Evolutionary conservation across 2,329 filamentous ascomycete species (phyloP).

Genomic region (Sarocladium kiliense): DNA sequence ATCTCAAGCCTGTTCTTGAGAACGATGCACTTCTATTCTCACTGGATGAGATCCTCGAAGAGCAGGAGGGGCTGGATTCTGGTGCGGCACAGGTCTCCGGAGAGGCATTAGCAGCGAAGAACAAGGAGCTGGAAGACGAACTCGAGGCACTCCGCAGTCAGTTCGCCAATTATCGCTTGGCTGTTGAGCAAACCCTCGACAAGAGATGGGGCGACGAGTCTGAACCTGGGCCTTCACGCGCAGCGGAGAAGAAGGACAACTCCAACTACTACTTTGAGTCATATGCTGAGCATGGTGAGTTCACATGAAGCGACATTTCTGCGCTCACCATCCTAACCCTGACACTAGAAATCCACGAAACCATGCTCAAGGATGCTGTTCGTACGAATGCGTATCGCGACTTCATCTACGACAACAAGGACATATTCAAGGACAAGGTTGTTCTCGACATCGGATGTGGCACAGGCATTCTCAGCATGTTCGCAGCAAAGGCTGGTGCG

Average conservation of each 20-base stretch:
- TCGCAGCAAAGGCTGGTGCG: constrained; percentile 86
- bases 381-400: constrained; percentile 90
- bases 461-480: constrained; percentile 84
- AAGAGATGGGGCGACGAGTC: constrained; percentile 59
- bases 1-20: constrained; percentile 76
- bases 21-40: constrained; percentile 87
- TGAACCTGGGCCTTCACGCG: constrained; percentile 24
- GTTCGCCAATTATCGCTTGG: constrained; percentile 59
- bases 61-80: constrained; percentile 28
- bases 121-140: constrained; percentile 53
- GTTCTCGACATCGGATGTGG: constrained; percentile 90
- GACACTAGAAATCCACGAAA: constrained; percentile 76
- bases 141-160: constrained; percentile 54
- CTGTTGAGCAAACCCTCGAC: constrained; percentile 62
- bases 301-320: not conserved
- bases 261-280: constrained; percentile 54
- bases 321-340: not conserved
- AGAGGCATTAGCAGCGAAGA: constrained; percentile 17
- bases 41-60: constrained; percentile 66
- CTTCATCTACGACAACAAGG: constrained; percentile 89
- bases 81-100: not conserved
- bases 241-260: constrained; percentile 24
- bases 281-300: constrained; percentile 54
- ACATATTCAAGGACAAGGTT: constrained; percentile 78
- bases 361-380: constrained; percentile 87